These are phyloP conservation scores for Phytophthora europaea DNA, from an alignment of 352 stramenopile genomes.

Conservation along the genomic window DNA sequence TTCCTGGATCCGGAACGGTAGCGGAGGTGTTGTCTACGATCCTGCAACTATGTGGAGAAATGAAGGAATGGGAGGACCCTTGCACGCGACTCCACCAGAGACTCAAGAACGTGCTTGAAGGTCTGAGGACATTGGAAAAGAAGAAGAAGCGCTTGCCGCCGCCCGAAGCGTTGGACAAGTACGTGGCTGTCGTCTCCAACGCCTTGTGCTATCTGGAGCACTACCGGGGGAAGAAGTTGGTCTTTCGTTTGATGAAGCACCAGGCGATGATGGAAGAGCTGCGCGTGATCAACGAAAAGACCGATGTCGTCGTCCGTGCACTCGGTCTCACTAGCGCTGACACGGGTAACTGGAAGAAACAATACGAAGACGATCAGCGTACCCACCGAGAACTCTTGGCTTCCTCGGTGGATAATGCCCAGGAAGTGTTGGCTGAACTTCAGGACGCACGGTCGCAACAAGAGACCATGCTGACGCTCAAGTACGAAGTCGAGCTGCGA, in stretches of 20 bases:
- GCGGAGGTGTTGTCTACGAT: slow-evolving; percentile 12
- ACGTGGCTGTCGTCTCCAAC: slow-evolving; percentile 3
- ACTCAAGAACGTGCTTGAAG: slow-evolving; percentile 3
- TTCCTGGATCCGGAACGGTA: slow-evolving; percentile 16
- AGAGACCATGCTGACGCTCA: slow-evolving; percentile 18
- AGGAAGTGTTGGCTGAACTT: slow-evolving; percentile 12
- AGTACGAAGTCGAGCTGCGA: slow-evolving; percentile 20
- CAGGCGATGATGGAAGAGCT: slow-evolving; percentile 21
- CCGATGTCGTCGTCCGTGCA: slow-evolving; percentile 16
- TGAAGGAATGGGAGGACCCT: slow-evolving; percentile 21
- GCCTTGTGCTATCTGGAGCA: slow-evolving; percentile 9
- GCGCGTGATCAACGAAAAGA: slow-evolving; percentile 22
- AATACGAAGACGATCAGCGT: slow-evolving; percentile 20
- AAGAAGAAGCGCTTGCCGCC: slow-evolving; percentile 4
- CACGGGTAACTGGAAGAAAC: slow-evolving; percentile 20
- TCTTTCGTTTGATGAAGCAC: slow-evolving; percentile 12
- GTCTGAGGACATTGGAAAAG: slow-evolving; percentile 14
- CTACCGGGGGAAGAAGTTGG: slow-evolving; percentile 22
- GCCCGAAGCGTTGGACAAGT: slow-evolving; percentile 15
- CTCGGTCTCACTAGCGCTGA: slow-evolving; percentile 11
- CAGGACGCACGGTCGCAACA: slow-evolving; percentile 5
- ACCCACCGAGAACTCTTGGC: slow-evolving; percentile 4
- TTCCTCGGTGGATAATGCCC: slow-evolving; percentile 4
- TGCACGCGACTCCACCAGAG: slow-evolving; percentile 15
- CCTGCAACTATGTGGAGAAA: slow-evolving; percentile 9